A percentile compares a stretch with the other conserved stretches of the same genome.
These are phyloP conservation scores for Cladosporium sphaerospermum DNA, from an alignment of 2,329 filamentous ascomycete species.

Conservation along the genomic window DNA sequence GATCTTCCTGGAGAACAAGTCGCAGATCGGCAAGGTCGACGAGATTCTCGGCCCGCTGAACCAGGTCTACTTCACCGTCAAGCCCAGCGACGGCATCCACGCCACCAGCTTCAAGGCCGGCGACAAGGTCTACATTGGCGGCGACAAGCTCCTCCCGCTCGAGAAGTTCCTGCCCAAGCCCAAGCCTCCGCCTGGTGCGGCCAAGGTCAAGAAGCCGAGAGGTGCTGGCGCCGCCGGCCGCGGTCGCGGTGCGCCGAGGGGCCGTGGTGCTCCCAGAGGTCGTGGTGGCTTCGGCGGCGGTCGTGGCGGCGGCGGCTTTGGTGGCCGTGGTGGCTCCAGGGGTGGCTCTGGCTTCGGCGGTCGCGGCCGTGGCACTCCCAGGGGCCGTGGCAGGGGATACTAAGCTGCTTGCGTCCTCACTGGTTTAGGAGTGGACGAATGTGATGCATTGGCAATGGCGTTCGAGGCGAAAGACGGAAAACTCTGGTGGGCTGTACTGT, in stretches of 20 bases:
- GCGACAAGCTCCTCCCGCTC: slow-evolving; percentile 88
- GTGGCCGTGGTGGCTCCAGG: slow-evolving; percentile 52
- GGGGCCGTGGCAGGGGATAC: slow-evolving; percentile 32
- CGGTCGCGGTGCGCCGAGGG: slow-evolving; percentile 41
- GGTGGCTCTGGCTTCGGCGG: slow-evolving; percentile 37
- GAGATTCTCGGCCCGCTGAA: slow-evolving; percentile 97
- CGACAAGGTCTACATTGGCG: slow-evolving; percentile 94
- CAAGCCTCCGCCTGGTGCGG: slow-evolving; percentile 60
- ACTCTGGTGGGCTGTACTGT: slow-evolving; percentile 8
- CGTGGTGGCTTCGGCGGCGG: slow-evolving; percentile 46
- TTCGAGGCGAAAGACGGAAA: slow-evolving; percentile 10
- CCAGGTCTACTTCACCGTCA: slow-evolving; percentile 97
- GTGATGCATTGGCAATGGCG: slow-evolving; percentile 12
- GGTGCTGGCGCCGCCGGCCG: slow-evolving; percentile 45
- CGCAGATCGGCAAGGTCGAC: slow-evolving; percentile 83
- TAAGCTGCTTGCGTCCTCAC: slow-evolving; percentile 10
- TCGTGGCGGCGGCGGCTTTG: slow-evolving; percentile 37
- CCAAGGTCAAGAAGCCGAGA: slow-evolving; percentile 64
- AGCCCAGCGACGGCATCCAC: slow-evolving; percentile 93
- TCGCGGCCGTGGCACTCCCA: slow-evolving; percentile 28
- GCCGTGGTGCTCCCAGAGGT: slow-evolving; percentile 45
- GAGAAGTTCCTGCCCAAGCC: slow-evolving; percentile 97
- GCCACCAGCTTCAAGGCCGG: slow-evolving; percentile 90
- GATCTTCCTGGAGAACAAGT: slow-evolving; percentile 98
- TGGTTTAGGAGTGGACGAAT: slow-evolving; percentile 3